phyloP scores from a whole-genome alignment of 495 filamentous ascomycete species.

The Xylaria telfairii region DNA sequence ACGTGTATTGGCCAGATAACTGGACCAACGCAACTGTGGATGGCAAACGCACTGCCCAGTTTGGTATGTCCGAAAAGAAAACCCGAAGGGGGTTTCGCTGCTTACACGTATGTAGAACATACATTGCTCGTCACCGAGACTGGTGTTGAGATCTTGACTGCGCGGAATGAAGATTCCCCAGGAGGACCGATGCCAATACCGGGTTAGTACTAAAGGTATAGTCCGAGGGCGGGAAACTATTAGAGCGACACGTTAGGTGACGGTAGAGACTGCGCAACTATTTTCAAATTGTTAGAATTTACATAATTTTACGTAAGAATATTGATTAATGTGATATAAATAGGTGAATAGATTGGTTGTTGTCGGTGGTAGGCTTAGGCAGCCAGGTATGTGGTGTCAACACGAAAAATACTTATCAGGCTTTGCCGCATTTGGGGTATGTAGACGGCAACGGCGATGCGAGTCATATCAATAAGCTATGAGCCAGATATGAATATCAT shows the following conservation, averaged over 20 bases:
- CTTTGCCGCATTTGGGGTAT: no score
- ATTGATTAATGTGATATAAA: background rate
- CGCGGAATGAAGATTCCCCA: slow-evolving; percentile 78
- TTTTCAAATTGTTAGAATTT: no score
- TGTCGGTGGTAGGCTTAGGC: no score
- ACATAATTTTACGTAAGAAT: background rate
- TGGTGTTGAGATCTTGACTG: slow-evolving; percentile 89
- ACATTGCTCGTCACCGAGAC: slow-evolving; percentile 90
- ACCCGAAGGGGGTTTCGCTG: background rate
- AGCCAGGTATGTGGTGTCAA: no score
- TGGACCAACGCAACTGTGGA: slow-evolving; percentile 85
- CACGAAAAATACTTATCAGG: no score
- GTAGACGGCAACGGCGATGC: no score
- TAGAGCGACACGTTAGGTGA: background rate
- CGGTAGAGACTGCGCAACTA: no score
- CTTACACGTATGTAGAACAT: slow-evolving; percentile 66
- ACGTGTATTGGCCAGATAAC: slow-evolving; percentile 84
- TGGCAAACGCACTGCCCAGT: slow-evolving; percentile 80
- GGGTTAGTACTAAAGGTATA: background rate
- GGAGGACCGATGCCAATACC: slow-evolving; percentile 80
- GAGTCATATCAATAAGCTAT: no score
- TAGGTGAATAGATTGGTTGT: no score
- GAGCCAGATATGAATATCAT: no score
- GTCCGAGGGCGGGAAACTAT: background rate
- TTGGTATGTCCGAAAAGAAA: slow-evolving; percentile 52